Base-by-base conservation (phyloP, 83 land plant species). In the Diphasiastrum complanatum region DNA sequence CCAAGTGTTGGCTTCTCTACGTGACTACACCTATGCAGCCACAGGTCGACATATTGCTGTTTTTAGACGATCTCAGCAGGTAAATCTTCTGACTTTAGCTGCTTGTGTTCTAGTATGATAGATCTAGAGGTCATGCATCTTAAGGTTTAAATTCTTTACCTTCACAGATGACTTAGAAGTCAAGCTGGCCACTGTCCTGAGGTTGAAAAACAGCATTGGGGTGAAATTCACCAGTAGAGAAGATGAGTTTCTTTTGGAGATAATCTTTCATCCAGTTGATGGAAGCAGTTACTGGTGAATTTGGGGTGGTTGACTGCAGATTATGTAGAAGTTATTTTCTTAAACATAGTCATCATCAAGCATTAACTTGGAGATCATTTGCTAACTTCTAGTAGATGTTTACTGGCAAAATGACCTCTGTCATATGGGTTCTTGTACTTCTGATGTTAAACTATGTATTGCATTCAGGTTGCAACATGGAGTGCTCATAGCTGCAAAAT, bases 11-110 rank as follows among this genome's bases (percentile, higher is more conserved):
- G 95, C 86, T 20, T 79, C 83, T 4, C 69, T 52, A 59, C 79
- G 82, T 46, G 97, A 86, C 31, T 82, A 58, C 38, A 91, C 93
- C 10, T 91, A 83, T 74, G 93, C 84, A 36, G 97, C 97, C 1
- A 84, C 67, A 55, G 97, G 97, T 20, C 70, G 55, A 51, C 59
- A 78, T 23, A 76, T 91, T 71, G 82, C 57, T 2, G 89, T 91
- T 18, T 84, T 81, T 58, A 79, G 75, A 50, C 89, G 95, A 45
- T 78, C 89, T 54, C 89, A 80, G 25, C 89, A 84, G 86, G 95
- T 89, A 32, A 51, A 70, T 27, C 18, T 67, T 56, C 33, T 6
- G 5, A 3, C 35, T 64, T 52, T 4, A 8, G 4, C 33, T 16
- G n/a, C n/a, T 40, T 25, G n/a, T 66, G 2, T 53, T 55, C 10